Evolutionary conservation across 2,329 filamentous ascomycete species (phyloP).

Genomic region (Fusarium sp.): DNA sequence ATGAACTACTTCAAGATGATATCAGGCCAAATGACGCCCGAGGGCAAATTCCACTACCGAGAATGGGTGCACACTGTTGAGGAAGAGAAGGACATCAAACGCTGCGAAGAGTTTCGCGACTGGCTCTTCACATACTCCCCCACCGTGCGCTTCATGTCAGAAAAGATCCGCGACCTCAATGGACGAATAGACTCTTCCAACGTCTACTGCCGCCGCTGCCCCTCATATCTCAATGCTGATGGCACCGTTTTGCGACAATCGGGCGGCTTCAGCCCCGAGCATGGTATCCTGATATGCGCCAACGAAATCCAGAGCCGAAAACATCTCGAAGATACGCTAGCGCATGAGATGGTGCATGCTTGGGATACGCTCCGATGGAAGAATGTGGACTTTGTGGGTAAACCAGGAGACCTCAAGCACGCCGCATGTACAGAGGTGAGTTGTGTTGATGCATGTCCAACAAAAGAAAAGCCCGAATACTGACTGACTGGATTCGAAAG

Average conservation of each 20-base stretch:
- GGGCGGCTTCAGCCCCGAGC: slow-evolving; percentile 87
- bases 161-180: slow-evolving; percentile 83
- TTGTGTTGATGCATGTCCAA: background rate
- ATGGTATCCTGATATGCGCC: slow-evolving; percentile 91
- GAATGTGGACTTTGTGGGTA: slow-evolving; percentile 76
- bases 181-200: slow-evolving; percentile 79
- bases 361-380: slow-evolving; percentile 95
- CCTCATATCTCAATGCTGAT: slow-evolving; percentile 65
- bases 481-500: slow-evolving; percentile 56
- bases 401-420: slow-evolving; percentile 78
- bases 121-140: slow-evolving; percentile 89
- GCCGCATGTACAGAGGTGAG: slow-evolving; percentile 91
- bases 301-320: slow-evolving; percentile 85
- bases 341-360: slow-evolving; percentile 98
- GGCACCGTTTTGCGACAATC: slow-evolving; percentile 73
- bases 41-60: slow-evolving; percentile 81
- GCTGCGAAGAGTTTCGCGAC: slow-evolving; percentile 84
- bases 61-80: slow-evolving; percentile 79
- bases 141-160: slow-evolving; percentile 85
- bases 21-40: slow-evolving; percentile 75
- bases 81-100: slow-evolving; percentile 81
- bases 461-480: background rate
- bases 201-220: slow-evolving; percentile 85
- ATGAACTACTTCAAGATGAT: slow-evolving; percentile 88
- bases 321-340: slow-evolving; percentile 91